phyloP scores from a whole-genome alignment of 768 basidiomycete species.

The Leccinum subgranulosum region DNA sequence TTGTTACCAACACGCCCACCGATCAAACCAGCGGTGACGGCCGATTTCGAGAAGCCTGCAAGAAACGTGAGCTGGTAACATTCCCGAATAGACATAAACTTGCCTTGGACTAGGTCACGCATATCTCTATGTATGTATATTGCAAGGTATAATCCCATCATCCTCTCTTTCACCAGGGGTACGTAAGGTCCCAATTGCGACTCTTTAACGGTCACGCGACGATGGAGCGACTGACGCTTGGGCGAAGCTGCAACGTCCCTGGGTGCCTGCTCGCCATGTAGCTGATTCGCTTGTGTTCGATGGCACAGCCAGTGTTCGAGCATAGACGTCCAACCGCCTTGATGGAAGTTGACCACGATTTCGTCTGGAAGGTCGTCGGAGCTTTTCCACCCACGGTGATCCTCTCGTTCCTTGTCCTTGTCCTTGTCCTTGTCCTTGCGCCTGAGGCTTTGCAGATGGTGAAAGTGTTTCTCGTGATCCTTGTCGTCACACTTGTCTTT shows the following conservation, averaged over 20 bases:
- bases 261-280: conserved; percentile 14
- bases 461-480: conserved; percentile 31
- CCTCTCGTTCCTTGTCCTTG: conserved; percentile 40
- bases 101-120: conserved; percentile 61
- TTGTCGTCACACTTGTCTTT: conserved; percentile 33
- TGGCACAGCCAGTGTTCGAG: conserved; percentile 72
- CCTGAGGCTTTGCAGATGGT: conserved; percentile 26
- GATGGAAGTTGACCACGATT: conserved; percentile 28
- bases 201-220: conserved; percentile 41
- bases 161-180: conserved; percentile 80
- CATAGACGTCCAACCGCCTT: conserved; percentile 68
- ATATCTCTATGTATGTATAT: conserved; percentile 73
- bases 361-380: conserved; percentile 36
- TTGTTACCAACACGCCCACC: conserved; percentile 93
- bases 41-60: conserved; percentile 70
- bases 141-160: conserved; percentile 86
- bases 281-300: conserved; percentile 26
- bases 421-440: conserved; percentile 41
- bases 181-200: conserved; percentile 72
- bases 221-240: conserved; percentile 43
- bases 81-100: conserved; percentile 1
- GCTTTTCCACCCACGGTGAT: conserved; percentile 33
- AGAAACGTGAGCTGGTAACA: background rate
- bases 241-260: conserved; percentile 39
- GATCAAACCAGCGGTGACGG: conserved; percentile 86